Evolutionary conservation across 1,284 basidiomycete species (phyloP).

Genomic region (Cutaneotrichosporon sp.): DNA sequence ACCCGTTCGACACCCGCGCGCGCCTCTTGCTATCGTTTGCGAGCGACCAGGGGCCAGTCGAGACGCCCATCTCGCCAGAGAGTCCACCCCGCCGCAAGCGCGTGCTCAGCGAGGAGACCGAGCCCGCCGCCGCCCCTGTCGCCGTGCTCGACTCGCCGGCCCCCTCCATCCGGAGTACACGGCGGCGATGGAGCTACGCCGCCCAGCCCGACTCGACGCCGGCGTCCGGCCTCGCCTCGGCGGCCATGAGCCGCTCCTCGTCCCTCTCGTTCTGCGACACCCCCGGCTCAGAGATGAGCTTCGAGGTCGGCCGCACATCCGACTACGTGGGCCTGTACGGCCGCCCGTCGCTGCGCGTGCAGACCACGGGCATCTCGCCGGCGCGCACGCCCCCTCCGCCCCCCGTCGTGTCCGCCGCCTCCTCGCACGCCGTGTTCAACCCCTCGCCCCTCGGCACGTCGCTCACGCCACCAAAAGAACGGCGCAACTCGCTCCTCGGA

Average conservation of each 20-base stretch:
- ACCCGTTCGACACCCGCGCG: conserved; percentile 25
- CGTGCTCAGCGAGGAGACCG: background rate
- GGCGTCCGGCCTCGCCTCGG: conserved; percentile 5
- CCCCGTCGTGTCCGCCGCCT: background rate
- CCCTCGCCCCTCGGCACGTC: background rate
- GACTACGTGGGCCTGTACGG: conserved; percentile 24
- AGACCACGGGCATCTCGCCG: conserved; percentile 2
- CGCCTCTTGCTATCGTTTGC: conserved; percentile 11
- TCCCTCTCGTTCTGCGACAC: conserved; percentile 17
- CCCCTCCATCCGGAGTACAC: conserved; percentile 1
- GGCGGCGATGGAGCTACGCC: background rate
- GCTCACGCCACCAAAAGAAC: background rate
- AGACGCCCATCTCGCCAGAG: background rate
- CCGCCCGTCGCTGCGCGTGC: conserved; percentile 3
- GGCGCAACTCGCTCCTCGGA: conserved; percentile 8
- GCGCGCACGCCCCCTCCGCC: background rate
- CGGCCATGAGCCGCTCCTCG: conserved; percentile 13
- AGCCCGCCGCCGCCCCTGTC: background rate
- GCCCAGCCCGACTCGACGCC: background rate
- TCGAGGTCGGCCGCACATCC: conserved; percentile 20
- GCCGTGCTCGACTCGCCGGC: conserved; percentile 12
- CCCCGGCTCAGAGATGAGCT: conserved; percentile 20
- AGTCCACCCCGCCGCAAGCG: conserved; percentile 1
- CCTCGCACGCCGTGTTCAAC: background rate
- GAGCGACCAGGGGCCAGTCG: background rate